Conservation (phyloP, 164 flowering plant species). For the Magnolia kwangsiensis region DNA sequence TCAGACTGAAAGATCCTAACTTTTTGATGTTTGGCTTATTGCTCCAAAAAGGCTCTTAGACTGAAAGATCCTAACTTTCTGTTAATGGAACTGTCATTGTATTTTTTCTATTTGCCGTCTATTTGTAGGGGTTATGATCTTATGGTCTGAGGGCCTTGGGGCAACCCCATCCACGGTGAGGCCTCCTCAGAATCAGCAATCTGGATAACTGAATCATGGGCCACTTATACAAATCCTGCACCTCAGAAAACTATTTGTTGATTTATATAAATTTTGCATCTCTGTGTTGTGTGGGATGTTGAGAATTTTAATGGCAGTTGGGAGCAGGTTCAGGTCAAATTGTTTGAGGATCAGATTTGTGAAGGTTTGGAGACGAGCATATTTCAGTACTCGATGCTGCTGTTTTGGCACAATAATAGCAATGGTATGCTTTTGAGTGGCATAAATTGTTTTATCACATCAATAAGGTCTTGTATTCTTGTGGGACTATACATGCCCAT, state of each 20-base stretch:
- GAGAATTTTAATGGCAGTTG: constrained; percentile 60
- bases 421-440: constrained; percentile 38
- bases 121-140: neutral
- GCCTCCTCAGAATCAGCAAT: neutral
- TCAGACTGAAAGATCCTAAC: neutral
- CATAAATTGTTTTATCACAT: neutral
- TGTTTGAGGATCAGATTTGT: constrained; percentile 48
- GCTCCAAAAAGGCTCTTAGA: neutral
- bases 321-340: constrained; percentile 69
- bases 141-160: neutral
- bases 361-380: constrained; percentile 54
- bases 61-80: neutral
- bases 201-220: neutral
- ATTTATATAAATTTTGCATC: constrained; percentile 1
- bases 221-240: neutral
- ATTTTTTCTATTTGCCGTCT: neutral
- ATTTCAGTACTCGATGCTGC: constrained; percentile 61
- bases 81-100: neutral
- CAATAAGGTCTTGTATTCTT: neutral
- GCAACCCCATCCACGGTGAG: neutral
- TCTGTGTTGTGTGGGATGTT: constrained; percentile 23
- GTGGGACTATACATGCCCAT: no score
- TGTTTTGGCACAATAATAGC: constrained; percentile 28
- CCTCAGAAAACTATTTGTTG: neutral
- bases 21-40: neutral